These are phyloP conservation scores for Eutypa lata DNA, from an alignment of 2,329 filamentous ascomycete species.

Conservation along the genomic window DNA sequence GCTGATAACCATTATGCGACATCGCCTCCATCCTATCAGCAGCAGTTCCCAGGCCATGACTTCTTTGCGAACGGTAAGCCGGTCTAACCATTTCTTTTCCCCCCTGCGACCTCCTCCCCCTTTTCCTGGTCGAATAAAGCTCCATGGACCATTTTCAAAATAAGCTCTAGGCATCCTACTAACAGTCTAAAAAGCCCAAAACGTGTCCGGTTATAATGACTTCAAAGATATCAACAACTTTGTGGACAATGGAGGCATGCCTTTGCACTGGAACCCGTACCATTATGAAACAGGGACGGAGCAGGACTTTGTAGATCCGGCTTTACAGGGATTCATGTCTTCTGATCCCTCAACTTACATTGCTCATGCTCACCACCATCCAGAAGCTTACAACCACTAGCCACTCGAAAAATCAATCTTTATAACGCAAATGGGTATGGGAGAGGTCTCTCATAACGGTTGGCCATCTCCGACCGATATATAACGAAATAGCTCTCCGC, in stretches of 20 bases:
- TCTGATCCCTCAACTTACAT: constrained; percentile 18
- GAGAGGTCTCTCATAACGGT: background rate
- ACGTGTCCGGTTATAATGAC: constrained; percentile 21
- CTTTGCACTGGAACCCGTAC: constrained; percentile 23
- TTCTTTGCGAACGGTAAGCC: constrained; percentile 25
- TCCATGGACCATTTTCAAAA: too few species aligned
- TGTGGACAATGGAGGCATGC: constrained; percentile 17
- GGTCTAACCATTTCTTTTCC: background rate
- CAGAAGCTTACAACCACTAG: background rate
- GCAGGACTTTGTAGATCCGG: constrained; percentile 28
- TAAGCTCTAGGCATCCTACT: constrained; percentile 3
- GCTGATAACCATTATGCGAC: constrained; percentile 16
- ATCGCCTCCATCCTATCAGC: constrained; percentile 18
- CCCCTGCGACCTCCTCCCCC: too few species aligned
- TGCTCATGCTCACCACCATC: background rate
- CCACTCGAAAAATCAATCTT: background rate
- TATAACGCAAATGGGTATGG: too few species aligned
- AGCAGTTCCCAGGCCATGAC: constrained; percentile 21
- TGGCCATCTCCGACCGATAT: background rate
- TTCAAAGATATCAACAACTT: constrained; percentile 20
- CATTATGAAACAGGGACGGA: constrained; percentile 19
- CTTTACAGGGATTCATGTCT: constrained; percentile 22
- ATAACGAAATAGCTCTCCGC: background rate
- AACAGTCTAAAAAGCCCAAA: constrained; percentile 23
- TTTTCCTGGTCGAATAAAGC: too few species aligned